These are phyloP conservation scores for Eimeria necatrix DNA, from an alignment of 169 alveolate genomes.

Conservation along the genomic window DNA sequence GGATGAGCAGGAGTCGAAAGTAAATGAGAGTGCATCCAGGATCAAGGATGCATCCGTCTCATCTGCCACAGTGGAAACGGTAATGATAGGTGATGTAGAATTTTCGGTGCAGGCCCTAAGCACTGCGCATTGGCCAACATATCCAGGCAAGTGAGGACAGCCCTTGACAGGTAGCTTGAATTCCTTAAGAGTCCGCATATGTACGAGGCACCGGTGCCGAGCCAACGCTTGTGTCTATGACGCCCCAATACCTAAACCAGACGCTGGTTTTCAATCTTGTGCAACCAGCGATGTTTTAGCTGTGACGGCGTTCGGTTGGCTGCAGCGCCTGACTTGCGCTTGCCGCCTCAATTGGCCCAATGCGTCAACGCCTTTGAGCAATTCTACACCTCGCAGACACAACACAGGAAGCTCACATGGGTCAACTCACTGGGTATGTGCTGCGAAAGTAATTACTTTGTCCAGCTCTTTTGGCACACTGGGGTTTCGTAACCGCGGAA, in stretches of 20 bases:
- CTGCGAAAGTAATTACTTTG: no score
- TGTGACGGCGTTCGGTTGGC: neutral
- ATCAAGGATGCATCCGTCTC: conserved; percentile 56
- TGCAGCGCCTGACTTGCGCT: conserved; percentile 75
- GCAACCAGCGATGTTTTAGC: neutral
- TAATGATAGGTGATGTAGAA: conserved; percentile 72
- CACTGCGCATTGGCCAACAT: conserved; percentile 93
- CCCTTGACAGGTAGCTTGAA: neutral
- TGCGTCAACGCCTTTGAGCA: conserved; percentile 85
- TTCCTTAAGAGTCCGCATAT: neutral
- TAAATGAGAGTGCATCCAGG: conserved; percentile 33
- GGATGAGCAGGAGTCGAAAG: conserved; percentile 19
- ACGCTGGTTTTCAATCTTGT: neutral
- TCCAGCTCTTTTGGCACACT: no score
- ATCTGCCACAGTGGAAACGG: conserved; percentile 69
- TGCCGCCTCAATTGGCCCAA: conserved; percentile 83
- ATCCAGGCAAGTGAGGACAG: conserved; percentile 77
- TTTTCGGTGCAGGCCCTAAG: conserved; percentile 88
- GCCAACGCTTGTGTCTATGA: neutral
- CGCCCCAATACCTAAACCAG: neutral
- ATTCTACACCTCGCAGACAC: conserved; percentile 86
- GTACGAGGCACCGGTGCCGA: no score
- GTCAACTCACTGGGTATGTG: conserved; percentile 88
- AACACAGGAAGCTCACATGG: conserved; percentile 92
- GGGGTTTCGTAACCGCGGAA: no score